Conservation (phyloP, 352 stramenopile species). For the Phytophthora niederhauseri region DNA sequence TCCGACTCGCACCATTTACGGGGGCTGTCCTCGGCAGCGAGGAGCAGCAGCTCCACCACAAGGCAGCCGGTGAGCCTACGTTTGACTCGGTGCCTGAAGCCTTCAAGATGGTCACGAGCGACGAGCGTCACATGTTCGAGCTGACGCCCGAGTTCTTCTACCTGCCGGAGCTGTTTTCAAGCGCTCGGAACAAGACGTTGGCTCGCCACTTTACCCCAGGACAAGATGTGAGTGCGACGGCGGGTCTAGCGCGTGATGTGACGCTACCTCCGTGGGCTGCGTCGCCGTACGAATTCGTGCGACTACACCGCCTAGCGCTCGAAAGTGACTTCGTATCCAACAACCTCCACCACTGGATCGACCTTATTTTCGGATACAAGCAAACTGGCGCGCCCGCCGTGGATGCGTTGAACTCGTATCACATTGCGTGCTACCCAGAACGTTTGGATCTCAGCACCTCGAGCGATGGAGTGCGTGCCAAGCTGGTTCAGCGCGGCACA, state of each 20-base stretch:
- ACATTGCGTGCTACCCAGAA: conserved; percentile 83
- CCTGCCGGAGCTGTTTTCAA: conserved; percentile 71
- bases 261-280: conserved; percentile 96
- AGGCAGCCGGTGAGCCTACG: conserved; percentile 41
- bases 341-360: conserved; percentile 98
- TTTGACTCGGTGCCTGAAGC: conserved; percentile 75
- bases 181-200: conserved; percentile 69
- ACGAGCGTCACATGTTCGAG: conserved; percentile 70
- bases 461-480: conserved; percentile 59
- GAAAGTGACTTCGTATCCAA: conserved; percentile 98
- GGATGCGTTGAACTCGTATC: conserved; percentile 94
- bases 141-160: conserved; percentile 86
- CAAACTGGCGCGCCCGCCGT: conserved; percentile 91
- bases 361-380: conserved; percentile 99
- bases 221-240: conserved; percentile 41
- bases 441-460: conserved; percentile 69
- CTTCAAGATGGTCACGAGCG: conserved; percentile 58
- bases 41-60: conserved; percentile 40
- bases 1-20: conserved; percentile 74
- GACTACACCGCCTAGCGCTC: conserved; percentile 94
- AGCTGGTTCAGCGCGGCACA: conserved; percentile 77
- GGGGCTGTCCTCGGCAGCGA: conserved; percentile 47
- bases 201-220: conserved; percentile 44
- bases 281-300: conserved; percentile 96
- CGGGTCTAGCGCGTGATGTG: conserved; percentile 83